Percentiles rank a stretch among this genome's conserved stretches.
Evolutionary conservation across 106 monocot species (phyloP).

Genomic region (Dendrobium huoshanense): DNA sequence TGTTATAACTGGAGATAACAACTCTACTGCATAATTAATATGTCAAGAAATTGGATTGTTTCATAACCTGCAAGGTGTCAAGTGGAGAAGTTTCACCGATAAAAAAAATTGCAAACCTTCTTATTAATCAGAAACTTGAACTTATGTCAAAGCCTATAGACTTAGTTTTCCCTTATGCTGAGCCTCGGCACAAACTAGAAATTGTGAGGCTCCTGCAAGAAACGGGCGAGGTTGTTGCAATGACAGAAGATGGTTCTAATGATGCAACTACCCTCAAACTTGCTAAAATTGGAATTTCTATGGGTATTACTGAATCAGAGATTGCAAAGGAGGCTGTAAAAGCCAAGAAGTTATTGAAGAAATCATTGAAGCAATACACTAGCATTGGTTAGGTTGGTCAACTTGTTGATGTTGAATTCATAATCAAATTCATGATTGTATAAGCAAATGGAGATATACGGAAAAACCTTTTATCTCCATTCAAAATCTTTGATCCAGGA

Average conservation of each 20-base stretch:
- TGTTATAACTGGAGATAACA: constrained; percentile 70
- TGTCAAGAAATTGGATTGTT: constrained; percentile 60
- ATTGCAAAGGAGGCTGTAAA: constrained; percentile 43
- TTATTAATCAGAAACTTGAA: too few relatives aligned
- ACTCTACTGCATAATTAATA: constrained; percentile 57
- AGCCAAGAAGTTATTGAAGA: too few relatives aligned
- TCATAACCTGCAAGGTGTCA: constrained; percentile 11
- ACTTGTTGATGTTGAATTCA: too few relatives aligned
- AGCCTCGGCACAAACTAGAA: constrained; percentile 68
- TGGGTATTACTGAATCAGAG: constrained; percentile 66
- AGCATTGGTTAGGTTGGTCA: too few relatives aligned
- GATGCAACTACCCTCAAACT: constrained; percentile 69
- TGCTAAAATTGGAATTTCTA: constrained; percentile 62
- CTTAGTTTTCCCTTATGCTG: constrained; percentile 52
- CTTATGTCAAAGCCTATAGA: constrained; percentile 20
- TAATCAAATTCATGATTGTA: too few relatives aligned
- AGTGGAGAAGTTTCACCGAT: neutral
- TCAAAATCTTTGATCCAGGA: too few relatives aligned
- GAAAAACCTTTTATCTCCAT: too few relatives aligned
- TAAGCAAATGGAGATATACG: too few relatives aligned
- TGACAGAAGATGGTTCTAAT: constrained; percentile 72
- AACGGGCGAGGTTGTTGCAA: constrained; percentile 62
- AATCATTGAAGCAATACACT: too few relatives aligned
- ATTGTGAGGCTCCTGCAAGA: constrained; percentile 59
- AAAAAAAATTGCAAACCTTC: too few relatives aligned